Evolutionary conservation across 2,329 filamentous ascomycete species (phyloP), one percentile per base, ranked within the genome.

Genomic region (Cadophora sp.): DNA sequence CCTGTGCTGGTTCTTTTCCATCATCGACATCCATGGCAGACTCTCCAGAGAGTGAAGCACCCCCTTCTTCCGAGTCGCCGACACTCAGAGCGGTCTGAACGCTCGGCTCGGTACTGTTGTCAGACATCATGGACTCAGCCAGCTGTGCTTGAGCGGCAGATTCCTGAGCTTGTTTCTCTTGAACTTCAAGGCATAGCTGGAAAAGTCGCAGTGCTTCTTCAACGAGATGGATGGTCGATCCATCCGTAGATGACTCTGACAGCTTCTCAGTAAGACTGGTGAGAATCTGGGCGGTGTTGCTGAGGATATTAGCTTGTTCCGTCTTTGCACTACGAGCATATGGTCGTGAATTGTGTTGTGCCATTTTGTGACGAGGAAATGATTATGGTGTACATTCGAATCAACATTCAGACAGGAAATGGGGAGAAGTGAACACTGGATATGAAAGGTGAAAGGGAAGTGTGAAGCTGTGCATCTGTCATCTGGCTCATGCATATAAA

Each of bases 241-340:
- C 75, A 24, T 83, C 80, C 2, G 76, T 77, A 6, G 56, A 48
- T 8, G 56, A 45, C 6, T 83, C 82, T 50, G 82, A 83, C 8
- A 86, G 76, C 1, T 80, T 80, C 79, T 93, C 90, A 1, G 87
- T 89, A 45, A 92, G 80, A 69, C 85, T 87, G 0, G 87, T 89
- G 45, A 92, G 80, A 3, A 91, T 87, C 77, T 92, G 90, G 1
- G 86, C 88, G 6, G 87, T 89, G 75, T 93, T 93, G 81, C 78
- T 79, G 53, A 60, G 30, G 24, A 53, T 51, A 62, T 74, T 62
- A 70, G 66, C 56, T 16, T 33, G n/a, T 59, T 24, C 11, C 2
- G 41, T 65, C 27, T n/a, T 45, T 18, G 16, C 24, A 47, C 43
- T 16, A 27, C 30, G 16, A 43, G 33, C 20, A 43, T 14, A 41